Evolutionary conservation across 2,329 filamentous ascomycete species (phyloP), one percentile per base, ranked within the genome.

Genomic region (Phymatotrichopsis omnivora): DNA sequence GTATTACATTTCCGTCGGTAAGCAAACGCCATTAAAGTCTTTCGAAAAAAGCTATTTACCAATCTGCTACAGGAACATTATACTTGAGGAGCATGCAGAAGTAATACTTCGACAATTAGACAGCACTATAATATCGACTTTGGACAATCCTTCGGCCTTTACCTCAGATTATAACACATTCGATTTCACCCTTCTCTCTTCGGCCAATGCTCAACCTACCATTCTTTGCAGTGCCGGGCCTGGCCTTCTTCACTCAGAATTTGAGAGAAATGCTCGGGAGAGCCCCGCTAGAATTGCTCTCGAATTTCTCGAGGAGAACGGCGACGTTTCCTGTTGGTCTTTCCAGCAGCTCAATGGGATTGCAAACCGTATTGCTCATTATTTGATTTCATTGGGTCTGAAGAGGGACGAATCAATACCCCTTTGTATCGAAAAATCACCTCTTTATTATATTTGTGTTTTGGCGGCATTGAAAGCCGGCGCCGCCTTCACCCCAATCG

Each of bases 1-100:
- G 71, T 69, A 16, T 59, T 91, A 10, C 79, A 91, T 61, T 76
- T 74, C 44, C 69, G 80, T 25, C 49, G 56, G 42, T 59, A 46
- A 12, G 45, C 58, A 57, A 49, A 1, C 43, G 56, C 22, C 33
- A 17, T 16, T 28, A 5, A 23, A 27, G 8, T 29, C 23, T 44
- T 20, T 36, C 8, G 10, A 8, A n/a, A 16, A 22, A 35, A 28
- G n/a, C 25, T 23, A 16, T 14, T 27, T 16, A 41, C 41, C 45
- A 23, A 45, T 10, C 17, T 36, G 16, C 5, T 7, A 25, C 30
- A 56, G 52, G 14, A 37, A 51, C 43, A 32, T 48, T 12, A 31
- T 64, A 16, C 51, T 58, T 0, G 41, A 44, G 14, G 42, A 53
- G 3, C 51, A 60, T 38, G 56, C 52, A 12, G 42, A 57, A 20